phyloP scores from a whole-genome alignment of 2,329 filamentous ascomycete genomes.

The Gaeumannomyces sp. region DNA sequence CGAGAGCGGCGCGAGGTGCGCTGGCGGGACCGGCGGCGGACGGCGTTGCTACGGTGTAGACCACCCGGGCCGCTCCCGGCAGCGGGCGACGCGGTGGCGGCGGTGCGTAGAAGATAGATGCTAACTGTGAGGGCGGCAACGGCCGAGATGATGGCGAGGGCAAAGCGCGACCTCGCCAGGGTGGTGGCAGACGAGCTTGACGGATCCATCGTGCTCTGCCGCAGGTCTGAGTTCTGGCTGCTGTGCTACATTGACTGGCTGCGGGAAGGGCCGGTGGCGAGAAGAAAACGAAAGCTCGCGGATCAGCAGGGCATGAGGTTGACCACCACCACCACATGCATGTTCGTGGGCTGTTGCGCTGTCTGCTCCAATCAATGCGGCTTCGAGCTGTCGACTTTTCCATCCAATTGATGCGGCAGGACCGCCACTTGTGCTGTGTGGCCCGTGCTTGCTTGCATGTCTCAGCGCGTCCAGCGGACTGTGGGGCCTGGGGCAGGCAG shows the following conservation, averaged over 20 bases:
- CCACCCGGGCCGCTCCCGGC: conserved; percentile 1
- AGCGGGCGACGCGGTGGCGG: conserved; percentile 4
- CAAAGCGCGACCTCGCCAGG: conserved; percentile 15
- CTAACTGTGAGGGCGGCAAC: conserved; percentile 15
- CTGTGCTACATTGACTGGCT: not conserved
- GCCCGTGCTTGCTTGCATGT: not conserved
- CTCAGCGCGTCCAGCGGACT: not conserved
- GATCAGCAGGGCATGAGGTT: not conserved
- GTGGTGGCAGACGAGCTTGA: conserved; percentile 11
- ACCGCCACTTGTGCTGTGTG: not conserved
- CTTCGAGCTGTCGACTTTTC: not conserved
- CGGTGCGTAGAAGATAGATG: conserved; percentile 13
- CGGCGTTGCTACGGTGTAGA: conserved; percentile 17
- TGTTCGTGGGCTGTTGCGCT: no score
- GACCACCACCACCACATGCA: no score
- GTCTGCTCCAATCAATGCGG: no score
- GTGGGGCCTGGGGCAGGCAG: not conserved
- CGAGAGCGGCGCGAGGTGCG: conserved; percentile 14
- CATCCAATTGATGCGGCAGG: not conserved
- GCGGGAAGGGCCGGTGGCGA: no score
- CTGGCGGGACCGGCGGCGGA: conserved; percentile 17
- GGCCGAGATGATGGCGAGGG: conserved; percentile 14
- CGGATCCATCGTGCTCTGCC: conserved; percentile 14
- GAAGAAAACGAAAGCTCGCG: not conserved
- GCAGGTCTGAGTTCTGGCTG: not conserved